Evolutionary conservation across 1,284 basidiomycete genomes (phyloP).

Genomic region (Sparassis latifolia): DNA sequence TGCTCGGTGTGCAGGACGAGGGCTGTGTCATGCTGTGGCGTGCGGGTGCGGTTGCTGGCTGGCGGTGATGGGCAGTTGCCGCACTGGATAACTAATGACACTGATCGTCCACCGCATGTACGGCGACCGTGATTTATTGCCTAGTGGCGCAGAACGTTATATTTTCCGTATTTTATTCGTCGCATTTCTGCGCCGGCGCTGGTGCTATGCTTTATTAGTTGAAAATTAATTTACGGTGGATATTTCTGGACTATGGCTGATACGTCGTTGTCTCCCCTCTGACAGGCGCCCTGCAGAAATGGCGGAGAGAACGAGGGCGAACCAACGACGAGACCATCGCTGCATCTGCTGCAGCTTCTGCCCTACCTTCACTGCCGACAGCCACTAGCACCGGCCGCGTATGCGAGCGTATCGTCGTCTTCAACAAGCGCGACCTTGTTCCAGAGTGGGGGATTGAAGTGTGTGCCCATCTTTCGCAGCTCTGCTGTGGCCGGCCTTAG

Average conservation of each 20-base stretch:
- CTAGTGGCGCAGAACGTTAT: too few relatives aligned
- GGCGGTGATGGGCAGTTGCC: too few relatives aligned
- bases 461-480: slow-evolving; percentile 15
- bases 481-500: slow-evolving; percentile 6
- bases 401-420: slow-evolving; percentile 84
- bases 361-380: neutral
- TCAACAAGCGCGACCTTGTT: slow-evolving; percentile 92
- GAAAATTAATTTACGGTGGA: neutral
- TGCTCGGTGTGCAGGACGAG: too few relatives aligned
- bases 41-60: too few relatives aligned
- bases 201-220: too few relatives aligned
- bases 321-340: slow-evolving; percentile 6
- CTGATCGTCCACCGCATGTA: too few relatives aligned
- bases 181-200: too few relatives aligned
- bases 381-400: slow-evolving; percentile 26
- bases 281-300: slow-evolving; percentile 54
- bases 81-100: too few relatives aligned
- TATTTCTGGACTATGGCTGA: neutral
- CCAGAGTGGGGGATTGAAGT: slow-evolving; percentile 83
- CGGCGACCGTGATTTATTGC: too few relatives aligned
- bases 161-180: too few relatives aligned
- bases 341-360: neutral
- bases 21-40: too few relatives aligned
- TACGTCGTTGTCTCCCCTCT: neutral
- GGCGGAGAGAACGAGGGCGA: slow-evolving; percentile 56